Evolutionary conservation across 768 basidiomycete genomes (phyloP), one percentile per base, ranked within the genome.

Genomic region (Suillus lakei): DNA sequence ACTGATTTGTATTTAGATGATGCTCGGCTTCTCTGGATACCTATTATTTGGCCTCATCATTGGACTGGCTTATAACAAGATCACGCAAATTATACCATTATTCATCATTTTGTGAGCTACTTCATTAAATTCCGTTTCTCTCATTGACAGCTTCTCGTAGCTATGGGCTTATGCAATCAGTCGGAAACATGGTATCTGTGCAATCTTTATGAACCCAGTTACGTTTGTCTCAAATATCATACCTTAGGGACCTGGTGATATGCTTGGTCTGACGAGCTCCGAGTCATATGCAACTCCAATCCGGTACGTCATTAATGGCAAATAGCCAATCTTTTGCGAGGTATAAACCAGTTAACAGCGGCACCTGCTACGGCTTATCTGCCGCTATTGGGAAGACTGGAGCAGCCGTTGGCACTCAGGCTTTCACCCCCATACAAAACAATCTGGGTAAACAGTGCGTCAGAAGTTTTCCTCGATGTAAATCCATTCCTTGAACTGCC

Each of bases 121-220:
- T 1, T 39, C 39, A 50, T 43, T 30, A 34, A 10, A 59, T 61
- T 16, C 38, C 36, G 38, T 53, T 43, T 38, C 51, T 16, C 23
- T 66, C 53, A n/a, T 58, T 69, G 30, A 65, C 21, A 43, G 8
- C n/a, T 13, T 39, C 41, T 56, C 59, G 8, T 64, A 88, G 87
- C 68, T 91, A 90, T 73, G 91, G 88, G 3, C 76, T 90, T 62
- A 89, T 91, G 89, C 87, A 90, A 69, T 89, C 86, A 4, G 84
- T 82, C 53, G 90, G 89, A n/a, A 91, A 91, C 69, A 56, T 91
- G 77, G 87, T 85, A 71, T 44, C 78, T 71, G 26, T 23, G 18
- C 41, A 48, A 41, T 43, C 26, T 26, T 34, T 44, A 15, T 32
- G 65, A 36, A 28, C 18, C 30, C 60, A 28, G n/a, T 16, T 59